phyloP scores from a whole-genome alignment of 495 filamentous ascomycete species.

The Chaetomium tenue region DNA sequence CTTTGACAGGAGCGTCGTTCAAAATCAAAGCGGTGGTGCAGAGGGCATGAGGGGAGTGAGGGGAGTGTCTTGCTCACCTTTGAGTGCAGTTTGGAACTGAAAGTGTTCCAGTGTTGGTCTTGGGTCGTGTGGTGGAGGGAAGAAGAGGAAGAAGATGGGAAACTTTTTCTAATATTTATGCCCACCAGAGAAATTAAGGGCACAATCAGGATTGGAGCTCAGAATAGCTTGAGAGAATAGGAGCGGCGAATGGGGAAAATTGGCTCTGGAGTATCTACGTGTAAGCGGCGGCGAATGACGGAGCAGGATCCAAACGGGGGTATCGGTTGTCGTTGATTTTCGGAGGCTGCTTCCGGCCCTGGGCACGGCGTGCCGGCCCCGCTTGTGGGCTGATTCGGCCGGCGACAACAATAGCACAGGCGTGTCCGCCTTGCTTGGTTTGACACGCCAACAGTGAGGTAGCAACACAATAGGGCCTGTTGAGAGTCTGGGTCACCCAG shows the following conservation, averaged over 20 bases:
- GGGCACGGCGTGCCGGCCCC: background rate
- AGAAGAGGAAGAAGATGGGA: background rate
- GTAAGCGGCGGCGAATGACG: background rate
- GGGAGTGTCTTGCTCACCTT: background rate
- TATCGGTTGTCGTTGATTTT: slow-evolving; percentile 5
- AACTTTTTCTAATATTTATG: background rate
- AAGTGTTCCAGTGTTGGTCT: background rate
- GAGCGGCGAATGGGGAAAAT: background rate
- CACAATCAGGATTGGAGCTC: background rate
- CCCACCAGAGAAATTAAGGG: background rate
- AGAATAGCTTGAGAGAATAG: background rate
- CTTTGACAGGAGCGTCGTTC: too few species aligned
- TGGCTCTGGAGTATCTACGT: too few species aligned
- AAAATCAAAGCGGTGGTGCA: too few species aligned
- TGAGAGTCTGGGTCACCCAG: too few species aligned
- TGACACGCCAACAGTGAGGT: background rate
- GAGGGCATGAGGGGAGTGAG: too few species aligned
- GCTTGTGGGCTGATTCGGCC: background rate
- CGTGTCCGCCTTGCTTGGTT: background rate
- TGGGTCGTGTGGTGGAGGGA: background rate
- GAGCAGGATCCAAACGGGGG: background rate
- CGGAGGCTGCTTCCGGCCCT: background rate
- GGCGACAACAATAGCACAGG: background rate
- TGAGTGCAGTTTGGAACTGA: background rate
- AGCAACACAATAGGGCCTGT: too few species aligned